Percentiles rank a stretch among this genome's conserved stretches.
Evolutionary conservation across 2,329 filamentous ascomycete species (phyloP).

Genomic region (Fusarium pseudograminearum): DNA sequence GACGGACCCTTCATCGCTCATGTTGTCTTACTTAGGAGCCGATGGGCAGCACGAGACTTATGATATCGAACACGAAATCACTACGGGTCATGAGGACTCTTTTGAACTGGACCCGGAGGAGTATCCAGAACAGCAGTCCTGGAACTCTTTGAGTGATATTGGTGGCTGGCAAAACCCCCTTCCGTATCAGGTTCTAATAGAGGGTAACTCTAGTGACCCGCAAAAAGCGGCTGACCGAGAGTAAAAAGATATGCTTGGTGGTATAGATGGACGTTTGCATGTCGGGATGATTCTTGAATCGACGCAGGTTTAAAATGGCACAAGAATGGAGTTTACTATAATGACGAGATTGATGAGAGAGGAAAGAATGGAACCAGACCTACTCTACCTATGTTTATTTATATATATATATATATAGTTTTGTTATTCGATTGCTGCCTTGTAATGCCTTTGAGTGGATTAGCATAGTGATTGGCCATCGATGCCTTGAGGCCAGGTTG

Average conservation of each 20-base stretch:
- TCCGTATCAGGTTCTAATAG: not conserved
- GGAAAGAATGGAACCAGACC: not conserved
- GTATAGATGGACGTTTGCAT: not conserved
- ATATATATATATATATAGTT: not conserved
- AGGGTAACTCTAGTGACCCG: not conserved
- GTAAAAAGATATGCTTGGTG: too few relatives aligned
- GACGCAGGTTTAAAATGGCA: not conserved
- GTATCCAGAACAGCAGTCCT: not conserved
- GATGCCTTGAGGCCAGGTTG: conserved; percentile 3
- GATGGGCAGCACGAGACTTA: not conserved
- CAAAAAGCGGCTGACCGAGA: too few relatives aligned
- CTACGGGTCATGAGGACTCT: not conserved
- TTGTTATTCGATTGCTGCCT: not conserved
- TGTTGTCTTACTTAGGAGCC: not conserved
- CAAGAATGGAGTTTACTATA: not conserved
- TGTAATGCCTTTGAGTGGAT: not conserved
- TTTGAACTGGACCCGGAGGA: too few relatives aligned
- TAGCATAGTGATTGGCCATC: not conserved
- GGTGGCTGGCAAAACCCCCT: not conserved
- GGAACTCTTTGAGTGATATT: not conserved
- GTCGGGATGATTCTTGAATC: not conserved
- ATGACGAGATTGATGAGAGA: not conserved
- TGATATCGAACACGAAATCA: too few relatives aligned
- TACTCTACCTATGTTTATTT: not conserved
- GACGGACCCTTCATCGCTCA: not conserved